Evolutionary conservation across 2,329 filamentous ascomycete species (phyloP), one percentile per base, ranked within the genome.

Genomic region (Epichloe coenophiala): DNA sequence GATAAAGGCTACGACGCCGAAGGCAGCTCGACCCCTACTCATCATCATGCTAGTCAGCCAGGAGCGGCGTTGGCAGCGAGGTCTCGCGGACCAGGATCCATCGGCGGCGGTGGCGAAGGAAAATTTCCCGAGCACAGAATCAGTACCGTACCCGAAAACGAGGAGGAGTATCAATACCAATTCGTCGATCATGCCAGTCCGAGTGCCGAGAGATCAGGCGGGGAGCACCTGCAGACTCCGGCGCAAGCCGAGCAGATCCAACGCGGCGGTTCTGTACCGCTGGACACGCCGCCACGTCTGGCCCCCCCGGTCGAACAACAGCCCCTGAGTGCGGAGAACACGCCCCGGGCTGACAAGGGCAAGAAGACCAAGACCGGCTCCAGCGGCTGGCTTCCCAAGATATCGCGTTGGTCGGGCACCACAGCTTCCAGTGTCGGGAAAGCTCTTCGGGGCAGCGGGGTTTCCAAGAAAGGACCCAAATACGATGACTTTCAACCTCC

Each of bases 341-440:
- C 88, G 0, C 87, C 88, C 11, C 63, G 63, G 40, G 81, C 78
- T 1, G 84, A 88, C 5, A 88, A 86, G 67, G 78, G 80, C 55
- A 87, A 86, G 65, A 96, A 95, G 70, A 86, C 94, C 70, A 95
- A 95, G 65, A 91, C 88, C 1, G 85, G 82, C 52, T 93, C 88
- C 0, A 88, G 86, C 0, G 74, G 78, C 48, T 82, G 80, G 73
- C 86, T 95, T 54, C 89, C 90, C 23, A 96, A 95, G 71, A 90
- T 95, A 55, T 97, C 93, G 5, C 81, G 93, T 42, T 98, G 93
- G 93, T 97, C 91, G 0, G 93, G 94, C 69, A 97, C 91, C 2
- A 98, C 93, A 0, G 80, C 90, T 4, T 95, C 89, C 0, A 95
- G 88, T 54, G 81, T 89, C 42, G 83, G 87, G 43, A 84, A 85